Conservation (phyloP, 78 protist genomes). For the Guillardia theta region DNA sequence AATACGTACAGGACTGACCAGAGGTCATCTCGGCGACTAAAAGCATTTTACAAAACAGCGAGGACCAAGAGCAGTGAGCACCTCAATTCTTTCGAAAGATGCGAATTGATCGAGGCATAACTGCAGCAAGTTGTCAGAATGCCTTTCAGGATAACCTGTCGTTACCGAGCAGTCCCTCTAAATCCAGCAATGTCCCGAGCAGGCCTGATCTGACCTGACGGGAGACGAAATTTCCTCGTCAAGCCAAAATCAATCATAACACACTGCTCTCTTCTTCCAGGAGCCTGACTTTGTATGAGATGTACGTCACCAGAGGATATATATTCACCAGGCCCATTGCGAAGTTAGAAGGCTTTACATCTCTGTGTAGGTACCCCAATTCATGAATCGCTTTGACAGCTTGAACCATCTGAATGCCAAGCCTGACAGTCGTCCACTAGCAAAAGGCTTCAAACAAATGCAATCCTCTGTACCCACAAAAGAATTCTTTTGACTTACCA, state of each 20-base stretch:
- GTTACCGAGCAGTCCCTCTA: conserved; percentile 64
- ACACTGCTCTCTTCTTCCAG: background rate
- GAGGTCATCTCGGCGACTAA: conserved; percentile 60
- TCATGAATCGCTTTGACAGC: conserved; percentile 32
- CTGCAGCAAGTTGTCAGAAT: no score
- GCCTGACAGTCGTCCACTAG: background rate
- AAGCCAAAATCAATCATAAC: conserved; percentile 63
- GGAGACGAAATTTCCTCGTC: conserved; percentile 27
- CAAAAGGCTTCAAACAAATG: no score
- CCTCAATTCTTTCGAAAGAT: conserved; percentile 34
- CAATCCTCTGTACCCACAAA: no score
- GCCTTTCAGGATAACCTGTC: no score
- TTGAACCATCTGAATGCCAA: conserved; percentile 49
- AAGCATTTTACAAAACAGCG: no score
- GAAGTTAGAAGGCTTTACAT: conserved; percentile 46
- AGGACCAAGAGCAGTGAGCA: no score
- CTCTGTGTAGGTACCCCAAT: conserved; percentile 54
- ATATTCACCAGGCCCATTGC: conserved; percentile 28
- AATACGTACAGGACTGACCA: conserved; percentile 44
- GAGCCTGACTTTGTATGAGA: no score
- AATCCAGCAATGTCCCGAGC: conserved; percentile 50
- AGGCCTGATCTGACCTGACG: conserved; percentile 21
- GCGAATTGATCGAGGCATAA: conserved; percentile 57
- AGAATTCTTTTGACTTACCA: background rate
- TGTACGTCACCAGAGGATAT: background rate